Base-by-base conservation (phyloP, 1,284 basidiomycete species). In the Malassezia obtusa region DNA sequence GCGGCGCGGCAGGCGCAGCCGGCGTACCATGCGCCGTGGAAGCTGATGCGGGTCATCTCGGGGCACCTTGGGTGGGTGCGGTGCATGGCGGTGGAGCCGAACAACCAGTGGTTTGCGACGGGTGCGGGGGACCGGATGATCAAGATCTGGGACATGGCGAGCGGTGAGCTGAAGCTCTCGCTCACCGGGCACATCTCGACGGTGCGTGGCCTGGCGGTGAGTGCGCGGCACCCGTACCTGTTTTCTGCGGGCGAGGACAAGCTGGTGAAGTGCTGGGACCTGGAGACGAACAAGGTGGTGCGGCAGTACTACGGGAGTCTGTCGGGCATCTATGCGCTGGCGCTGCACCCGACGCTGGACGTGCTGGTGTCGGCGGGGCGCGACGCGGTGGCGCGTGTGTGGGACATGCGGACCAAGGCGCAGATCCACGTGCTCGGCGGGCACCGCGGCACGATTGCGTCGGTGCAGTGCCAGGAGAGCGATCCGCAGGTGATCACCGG, bases 211-310 rank as follows among this genome's bases (percentile, higher is more conserved):
- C 76, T 99, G 41, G 92, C 89, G 4, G 87, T 98, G 19, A 91
- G 88, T 1, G 78, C 85, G 8, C 78, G 92, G 52, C 92, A 96
- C 77, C 94, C 92, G 1, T 98, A 99, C 75, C 77, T 99, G 24
- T 99, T 99, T 75, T 94, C 89, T 7, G 90, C 87, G 57, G 90
- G 88, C 49, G 92, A 99, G 76, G 92, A 99, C 77, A 96, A 96
- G 82, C 86, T 94, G 88, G 91, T 99, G 40, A 98, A 96, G 78
- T 98, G 94, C 70, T 98, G 94, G 94, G 92, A 99, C 72, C 77
- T 99, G 49, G 94, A 99, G 77, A 85, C 87, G 19, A 99, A 99
- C 80, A 95, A 95, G 76, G 92, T 98, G 59, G 96, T 99, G 60
- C 81, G 92, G 36, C 90, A 96, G 75, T 98, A 98, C 75, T 90